Conservation (phyloP, 352 stramenopile species). For the Globisporangium cederbergense region DNA sequence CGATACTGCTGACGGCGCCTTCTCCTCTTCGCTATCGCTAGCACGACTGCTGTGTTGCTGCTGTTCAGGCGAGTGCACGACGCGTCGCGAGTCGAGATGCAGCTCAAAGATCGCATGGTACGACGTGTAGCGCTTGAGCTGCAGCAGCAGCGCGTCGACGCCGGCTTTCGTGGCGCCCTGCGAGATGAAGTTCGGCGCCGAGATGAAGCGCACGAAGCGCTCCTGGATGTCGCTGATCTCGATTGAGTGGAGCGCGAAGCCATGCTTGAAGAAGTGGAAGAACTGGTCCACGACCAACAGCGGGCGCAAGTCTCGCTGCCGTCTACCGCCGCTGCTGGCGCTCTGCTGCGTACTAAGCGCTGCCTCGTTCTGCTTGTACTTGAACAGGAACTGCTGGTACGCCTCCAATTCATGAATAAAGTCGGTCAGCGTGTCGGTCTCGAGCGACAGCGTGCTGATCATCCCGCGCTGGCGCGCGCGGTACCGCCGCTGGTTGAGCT, state of each 20-base stretch:
- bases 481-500: constrained; percentile 71
- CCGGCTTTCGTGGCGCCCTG: constrained; percentile 32
- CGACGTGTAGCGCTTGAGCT: constrained; percentile 70
- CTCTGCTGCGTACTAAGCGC: not conserved
- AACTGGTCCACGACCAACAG: constrained; percentile 50
- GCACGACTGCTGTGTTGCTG: not conserved
- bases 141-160: constrained; percentile 50
- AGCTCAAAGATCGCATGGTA: constrained; percentile 61
- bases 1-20: not conserved
- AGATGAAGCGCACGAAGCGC: constrained; percentile 49
- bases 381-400: constrained; percentile 48
- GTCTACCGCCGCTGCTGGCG: not conserved
- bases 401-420: constrained; percentile 41
- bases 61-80: constrained; percentile 26
- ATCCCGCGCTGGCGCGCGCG: constrained; percentile 57
- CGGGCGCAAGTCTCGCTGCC: constrained; percentile 20
- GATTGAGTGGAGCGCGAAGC: constrained; percentile 64
- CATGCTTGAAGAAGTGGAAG: constrained; percentile 42
- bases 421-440: constrained; percentile 47
- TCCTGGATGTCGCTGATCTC: constrained; percentile 55
- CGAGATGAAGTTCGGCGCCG: constrained; percentile 28
- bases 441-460: constrained; percentile 56
- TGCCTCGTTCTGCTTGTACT: constrained; percentile 16
- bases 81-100: constrained; percentile 9
- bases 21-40: constrained; percentile 9